Evolutionary conservation across 2,329 filamentous ascomycete genomes (phyloP).

Genomic region (Venturia carpophila): DNA sequence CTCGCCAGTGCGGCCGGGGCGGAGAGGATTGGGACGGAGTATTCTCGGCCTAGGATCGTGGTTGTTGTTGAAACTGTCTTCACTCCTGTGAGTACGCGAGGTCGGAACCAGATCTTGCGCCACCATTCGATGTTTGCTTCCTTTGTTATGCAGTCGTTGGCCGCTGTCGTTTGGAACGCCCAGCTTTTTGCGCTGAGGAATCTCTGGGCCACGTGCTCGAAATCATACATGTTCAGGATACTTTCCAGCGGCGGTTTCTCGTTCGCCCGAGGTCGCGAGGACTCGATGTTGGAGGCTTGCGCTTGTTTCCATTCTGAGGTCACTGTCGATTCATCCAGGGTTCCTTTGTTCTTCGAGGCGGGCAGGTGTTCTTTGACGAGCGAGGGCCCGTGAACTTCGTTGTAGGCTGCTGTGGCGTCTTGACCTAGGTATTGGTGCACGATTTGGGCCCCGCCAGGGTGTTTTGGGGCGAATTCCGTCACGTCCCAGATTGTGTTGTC

Average conservation of each 20-base stretch:
- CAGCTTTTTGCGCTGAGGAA: conserved; percentile 34
- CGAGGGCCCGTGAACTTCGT: conserved; percentile 18
- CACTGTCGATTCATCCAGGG: conserved; percentile 13
- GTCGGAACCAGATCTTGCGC: conserved; percentile 40
- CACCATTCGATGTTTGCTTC: conserved; percentile 37
- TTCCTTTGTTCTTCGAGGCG: conserved; percentile 12
- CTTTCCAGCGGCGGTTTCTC: conserved; percentile 39
- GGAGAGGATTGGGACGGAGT: conserved; percentile 32
- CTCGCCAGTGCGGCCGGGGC: conserved; percentile 32
- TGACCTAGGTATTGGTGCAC: conserved; percentile 16
- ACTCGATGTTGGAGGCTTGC: conserved; percentile 15
- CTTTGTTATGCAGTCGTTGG: conserved; percentile 43
- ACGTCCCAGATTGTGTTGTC: conserved; percentile 18
- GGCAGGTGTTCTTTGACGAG: conserved; percentile 14
- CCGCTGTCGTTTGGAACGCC: conserved; percentile 43
- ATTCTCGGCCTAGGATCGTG: conserved; percentile 28
- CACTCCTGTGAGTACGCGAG: conserved; percentile 39
- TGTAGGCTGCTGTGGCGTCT: conserved; percentile 18
- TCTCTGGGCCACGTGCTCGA: conserved; percentile 35
- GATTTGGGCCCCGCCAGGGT: conserved; percentile 18
- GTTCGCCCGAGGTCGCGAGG: conserved; percentile 4
- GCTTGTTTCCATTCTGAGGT: conserved; percentile 15
- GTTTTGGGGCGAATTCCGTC: conserved; percentile 18
- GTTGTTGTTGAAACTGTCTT: conserved; percentile 29
- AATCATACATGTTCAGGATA: conserved; percentile 42